These are phyloP conservation scores for Poa pratensis DNA, from an alignment of 176 grass and related monocot species.

Conservation along the genomic window DNA sequence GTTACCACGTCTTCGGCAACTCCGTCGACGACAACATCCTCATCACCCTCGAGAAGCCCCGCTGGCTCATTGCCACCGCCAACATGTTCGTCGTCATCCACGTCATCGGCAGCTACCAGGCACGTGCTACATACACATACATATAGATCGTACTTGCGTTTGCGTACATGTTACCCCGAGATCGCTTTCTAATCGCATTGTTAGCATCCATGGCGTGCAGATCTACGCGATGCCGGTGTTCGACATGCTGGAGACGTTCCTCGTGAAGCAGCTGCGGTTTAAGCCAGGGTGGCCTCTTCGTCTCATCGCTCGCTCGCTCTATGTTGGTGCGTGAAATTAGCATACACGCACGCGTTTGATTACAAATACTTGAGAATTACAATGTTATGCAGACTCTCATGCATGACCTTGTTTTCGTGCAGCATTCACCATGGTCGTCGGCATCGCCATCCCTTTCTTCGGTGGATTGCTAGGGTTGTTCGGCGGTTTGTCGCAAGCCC, in stretches of 20 bases:
- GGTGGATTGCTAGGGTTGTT: constrained; percentile 64
- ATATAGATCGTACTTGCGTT: background rate
- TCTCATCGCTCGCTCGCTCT: constrained; percentile 45
- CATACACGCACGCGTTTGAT: background rate
- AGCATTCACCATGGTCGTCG: constrained; percentile 53
- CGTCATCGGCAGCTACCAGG: constrained; percentile 82
- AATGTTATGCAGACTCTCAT: background rate
- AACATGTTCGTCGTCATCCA: constrained; percentile 78
- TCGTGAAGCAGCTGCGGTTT: constrained; percentile 65
- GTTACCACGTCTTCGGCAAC: constrained; percentile 74
- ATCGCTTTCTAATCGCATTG: background rate
- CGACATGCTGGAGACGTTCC: constrained; percentile 66
- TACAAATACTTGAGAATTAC: background rate
- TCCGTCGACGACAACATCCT: constrained; percentile 76
- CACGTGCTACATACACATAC: background rate
- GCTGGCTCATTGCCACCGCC: constrained; percentile 67
- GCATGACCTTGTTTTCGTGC: background rate
- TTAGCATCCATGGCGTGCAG: background rate
- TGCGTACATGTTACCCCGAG: background rate
- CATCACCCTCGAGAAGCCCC: constrained; percentile 69
- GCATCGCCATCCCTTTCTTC: constrained; percentile 55
- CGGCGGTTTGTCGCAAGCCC: constrained; percentile 56
- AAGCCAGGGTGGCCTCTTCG: constrained; percentile 46
- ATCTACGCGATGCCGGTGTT: constrained; percentile 71
- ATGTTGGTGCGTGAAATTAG: constrained; percentile 42